Conservation (phyloP, 2,329 filamentous ascomycete species). For the Acarospora socialis region DNA sequence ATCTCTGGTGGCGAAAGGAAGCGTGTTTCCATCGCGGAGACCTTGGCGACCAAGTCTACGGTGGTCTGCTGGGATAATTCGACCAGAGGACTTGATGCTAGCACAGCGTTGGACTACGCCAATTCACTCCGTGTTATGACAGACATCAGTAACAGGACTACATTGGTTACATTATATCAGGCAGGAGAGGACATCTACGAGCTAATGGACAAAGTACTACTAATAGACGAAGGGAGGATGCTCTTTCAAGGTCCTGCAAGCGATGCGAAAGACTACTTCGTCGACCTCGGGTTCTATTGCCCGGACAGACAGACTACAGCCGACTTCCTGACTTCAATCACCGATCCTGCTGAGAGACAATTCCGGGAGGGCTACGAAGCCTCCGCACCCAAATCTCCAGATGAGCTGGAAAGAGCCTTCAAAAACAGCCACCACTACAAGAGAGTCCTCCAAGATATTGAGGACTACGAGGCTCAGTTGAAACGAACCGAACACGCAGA, state of each 20-base stretch:
- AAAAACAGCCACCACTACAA: constrained; percentile 47
- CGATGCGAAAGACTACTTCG: constrained; percentile 52
- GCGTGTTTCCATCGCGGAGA: constrained; percentile 66
- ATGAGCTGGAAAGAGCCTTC: constrained; percentile 56
- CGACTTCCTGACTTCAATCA: constrained; percentile 64
- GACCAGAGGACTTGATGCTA: constrained; percentile 65
- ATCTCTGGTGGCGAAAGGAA: constrained; percentile 71
- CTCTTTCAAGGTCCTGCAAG: constrained; percentile 50
- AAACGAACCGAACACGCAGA: constrained; percentile 43
- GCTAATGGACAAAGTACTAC: constrained; percentile 66
- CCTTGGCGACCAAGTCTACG: constrained; percentile 56
- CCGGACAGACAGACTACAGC: constrained; percentile 54
- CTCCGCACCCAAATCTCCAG: constrained; percentile 52
- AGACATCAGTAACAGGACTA: constrained; percentile 57
- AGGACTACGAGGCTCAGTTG: constrained; percentile 44
- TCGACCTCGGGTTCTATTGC: constrained; percentile 48
- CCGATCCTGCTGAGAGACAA: constrained; percentile 56
- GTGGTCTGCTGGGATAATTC: constrained; percentile 71
- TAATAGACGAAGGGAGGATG: constrained; percentile 59
- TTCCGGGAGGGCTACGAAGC: constrained; percentile 52
- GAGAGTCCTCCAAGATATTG: constrained; percentile 45
- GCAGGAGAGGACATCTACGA: constrained; percentile 56
- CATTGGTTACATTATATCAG: constrained; percentile 57
- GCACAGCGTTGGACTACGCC: constrained; percentile 64
- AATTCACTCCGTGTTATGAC: constrained; percentile 59